Base-by-base conservation (phyloP, 768 basidiomycete species). In the Pulveroboletus sp. region DNA sequence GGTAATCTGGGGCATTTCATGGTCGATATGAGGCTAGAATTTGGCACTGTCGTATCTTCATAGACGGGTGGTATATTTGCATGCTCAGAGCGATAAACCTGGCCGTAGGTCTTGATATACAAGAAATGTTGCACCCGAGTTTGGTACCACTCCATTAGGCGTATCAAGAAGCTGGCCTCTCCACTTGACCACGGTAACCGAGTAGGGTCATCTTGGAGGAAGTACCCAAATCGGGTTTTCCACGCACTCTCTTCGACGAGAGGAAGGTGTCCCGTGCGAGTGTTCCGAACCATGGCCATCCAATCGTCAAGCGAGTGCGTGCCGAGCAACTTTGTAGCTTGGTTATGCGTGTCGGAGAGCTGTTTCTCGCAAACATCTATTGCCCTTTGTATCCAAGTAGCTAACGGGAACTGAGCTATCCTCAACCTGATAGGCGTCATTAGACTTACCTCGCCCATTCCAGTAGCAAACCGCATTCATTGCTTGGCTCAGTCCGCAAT, bases 381-480 rank as follows among this genome's bases (percentile, higher is more conserved):
- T 42, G 72, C 64, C 42, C 65, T 67, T 41, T 67, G 63, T 60
- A 75, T 69, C 67, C 70, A 74, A 5, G 64, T 59, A 13, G 60
- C 59, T 58, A 45, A 57, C 32, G 38, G 24, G 2, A 21, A 26
- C 48, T 63, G 39, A 50, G 55, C 40, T 14, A 9, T 35, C 46
- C 31, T 35, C 45, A 45, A 8, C n/a, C 54, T 9, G 8, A 41
- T 35, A 47, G 17, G 3, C 6, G 3, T 33, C 18, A 35, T 65
- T 59, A 47, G 24, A 37, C 61, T 53, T 43, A 69, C 63, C n/a
- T 67, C 70, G 39, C 61, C 72, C 50, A 67, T 62, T 39, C 75
- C 75, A 79, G 55, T 74, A 73, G 55, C 77, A 79, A 10, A 79
- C 62, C 0, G 78, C 72, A 45, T 66, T 70, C 33, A 73, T 69